Evolutionary conservation across 176 grass and related monocot species (phyloP).

Genomic region (Oryza nivara): DNA sequence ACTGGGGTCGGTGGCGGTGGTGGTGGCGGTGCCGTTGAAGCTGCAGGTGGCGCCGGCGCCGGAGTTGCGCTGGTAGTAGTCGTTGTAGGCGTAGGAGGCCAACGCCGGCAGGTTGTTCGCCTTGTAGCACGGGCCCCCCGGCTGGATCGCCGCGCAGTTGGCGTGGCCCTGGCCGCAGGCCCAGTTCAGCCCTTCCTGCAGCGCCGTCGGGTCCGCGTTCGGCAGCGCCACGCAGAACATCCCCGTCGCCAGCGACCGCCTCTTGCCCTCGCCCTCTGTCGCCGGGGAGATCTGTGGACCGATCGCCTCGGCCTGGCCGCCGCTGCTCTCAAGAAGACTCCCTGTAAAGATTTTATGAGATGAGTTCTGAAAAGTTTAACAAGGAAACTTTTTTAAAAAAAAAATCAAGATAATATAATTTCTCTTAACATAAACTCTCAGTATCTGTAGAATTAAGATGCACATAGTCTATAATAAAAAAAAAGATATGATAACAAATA

Average conservation of each 20-base stretch:
- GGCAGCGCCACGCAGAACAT: constrained; percentile 75
- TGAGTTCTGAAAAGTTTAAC: background rate
- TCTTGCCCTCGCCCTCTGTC: background rate
- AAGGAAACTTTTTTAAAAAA: background rate
- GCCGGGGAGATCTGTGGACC: background rate
- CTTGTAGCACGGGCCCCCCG: constrained; percentile 71
- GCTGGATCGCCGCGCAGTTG: constrained; percentile 74
- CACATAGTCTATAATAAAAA: too few relatives aligned
- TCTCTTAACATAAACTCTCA: too few relatives aligned
- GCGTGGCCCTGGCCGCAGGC: constrained; percentile 75
- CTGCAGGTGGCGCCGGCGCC: constrained; percentile 52
- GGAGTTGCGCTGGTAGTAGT: constrained; percentile 71
- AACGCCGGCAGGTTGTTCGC: constrained; percentile 61
- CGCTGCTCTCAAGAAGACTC: background rate
- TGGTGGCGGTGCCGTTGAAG: constrained; percentile 64
- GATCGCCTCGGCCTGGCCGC: background rate
- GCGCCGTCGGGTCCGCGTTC: constrained; percentile 55
- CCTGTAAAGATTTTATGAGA: constrained; percentile 12
- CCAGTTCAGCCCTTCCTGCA: constrained; percentile 68
- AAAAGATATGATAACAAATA: too few relatives aligned
- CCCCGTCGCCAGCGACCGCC: constrained; percentile 47
- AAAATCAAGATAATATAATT: too few relatives aligned
- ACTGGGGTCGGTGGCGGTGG: constrained; percentile 68
- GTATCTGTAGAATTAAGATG: too few relatives aligned
- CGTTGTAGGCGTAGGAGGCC: constrained; percentile 94